These are phyloP conservation scores for Dendrothele bispora DNA, from an alignment of 768 basidiomycete species.

Conservation along the genomic window DNA sequence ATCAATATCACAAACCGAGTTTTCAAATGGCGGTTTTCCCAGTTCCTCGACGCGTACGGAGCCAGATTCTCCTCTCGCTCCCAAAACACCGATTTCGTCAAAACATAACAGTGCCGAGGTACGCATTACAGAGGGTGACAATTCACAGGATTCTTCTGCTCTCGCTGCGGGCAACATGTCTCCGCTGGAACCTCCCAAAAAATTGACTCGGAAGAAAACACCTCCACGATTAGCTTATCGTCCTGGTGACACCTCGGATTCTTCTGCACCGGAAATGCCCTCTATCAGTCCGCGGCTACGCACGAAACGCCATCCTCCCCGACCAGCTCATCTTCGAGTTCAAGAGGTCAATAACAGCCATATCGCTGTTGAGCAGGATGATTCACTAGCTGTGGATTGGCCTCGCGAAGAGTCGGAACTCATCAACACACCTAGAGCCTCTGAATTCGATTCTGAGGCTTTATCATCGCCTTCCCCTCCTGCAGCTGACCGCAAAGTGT, in stretches of 20 bases:
- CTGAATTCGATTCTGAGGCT: constrained; percentile 42
- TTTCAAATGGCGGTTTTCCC: no score
- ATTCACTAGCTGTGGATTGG: constrained; percentile 53
- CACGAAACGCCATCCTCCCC: constrained; percentile 47
- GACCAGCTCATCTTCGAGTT: constrained; percentile 49
- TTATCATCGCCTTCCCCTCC: constrained; percentile 27
- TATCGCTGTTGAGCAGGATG: constrained; percentile 34
- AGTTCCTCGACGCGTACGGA: no score
- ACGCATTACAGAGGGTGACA: constrained; percentile 25
- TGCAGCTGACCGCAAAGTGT: constrained; percentile 37
- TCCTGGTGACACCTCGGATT: constrained; percentile 50
- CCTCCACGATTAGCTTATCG: constrained; percentile 25
- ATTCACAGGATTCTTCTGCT: constrained; percentile 30
- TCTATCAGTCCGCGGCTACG: constrained; percentile 46
- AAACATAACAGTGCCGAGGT: constrained; percentile 21
- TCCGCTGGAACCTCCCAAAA: constrained; percentile 24
- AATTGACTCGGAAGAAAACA: constrained; percentile 37
- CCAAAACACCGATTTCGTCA: constrained; percentile 36
- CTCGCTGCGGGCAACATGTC: constrained; percentile 22
- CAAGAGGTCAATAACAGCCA: constrained; percentile 28
- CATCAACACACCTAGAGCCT: constrained; percentile 57
- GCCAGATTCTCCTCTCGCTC: no score
- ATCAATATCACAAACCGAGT: constrained; percentile 19
- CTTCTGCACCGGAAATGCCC: constrained; percentile 37
- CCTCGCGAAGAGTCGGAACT: constrained; percentile 48